A percentile compares a stretch with the other conserved stretches of the same genome.
Conservation (phyloP, 2,329 filamentous ascomycete genomes). For the Verticillium zaregamsianum region DNA sequence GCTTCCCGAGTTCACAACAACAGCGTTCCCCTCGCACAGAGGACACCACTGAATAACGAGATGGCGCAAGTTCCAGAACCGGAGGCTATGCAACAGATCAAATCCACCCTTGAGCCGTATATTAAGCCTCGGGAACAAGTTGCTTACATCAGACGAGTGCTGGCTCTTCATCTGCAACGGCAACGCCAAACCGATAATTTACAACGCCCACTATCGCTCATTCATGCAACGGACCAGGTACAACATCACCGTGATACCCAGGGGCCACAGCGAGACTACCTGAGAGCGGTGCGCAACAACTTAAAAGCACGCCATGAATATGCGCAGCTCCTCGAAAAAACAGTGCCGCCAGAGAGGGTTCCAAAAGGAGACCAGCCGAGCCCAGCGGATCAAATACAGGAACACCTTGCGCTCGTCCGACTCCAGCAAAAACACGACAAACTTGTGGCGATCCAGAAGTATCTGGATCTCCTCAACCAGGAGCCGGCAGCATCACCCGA, state of each 20-base stretch:
- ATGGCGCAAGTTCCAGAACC: constrained; percentile 19
- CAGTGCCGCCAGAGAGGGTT: not conserved
- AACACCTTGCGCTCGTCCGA: constrained; percentile 47
- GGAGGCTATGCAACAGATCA: constrained; percentile 32
- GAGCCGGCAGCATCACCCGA: constrained; percentile 47
- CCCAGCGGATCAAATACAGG: constrained; percentile 31
- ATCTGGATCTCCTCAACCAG: constrained; percentile 44
- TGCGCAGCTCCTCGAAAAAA: constrained; percentile 26
- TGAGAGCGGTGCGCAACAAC: constrained; percentile 50
- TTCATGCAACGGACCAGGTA: constrained; percentile 33
- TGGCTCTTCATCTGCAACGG: constrained; percentile 47
- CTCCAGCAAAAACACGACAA: constrained; percentile 48
- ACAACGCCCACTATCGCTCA: constrained; percentile 40
- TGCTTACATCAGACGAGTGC: constrained; percentile 49
- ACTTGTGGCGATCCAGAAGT: constrained; percentile 45
- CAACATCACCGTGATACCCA: not conserved
- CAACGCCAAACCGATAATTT: constrained; percentile 1
- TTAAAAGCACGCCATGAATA: constrained; percentile 46
- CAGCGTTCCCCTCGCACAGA: not conserved
- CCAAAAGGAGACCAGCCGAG: constrained; percentile 15
- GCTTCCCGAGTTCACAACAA: not conserved
- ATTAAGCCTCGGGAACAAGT: constrained; percentile 55
- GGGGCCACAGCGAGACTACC: constrained; percentile 44
- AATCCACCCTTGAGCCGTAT: constrained; percentile 44
- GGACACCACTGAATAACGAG: not conserved